These are phyloP conservation scores for Saccharomyces eubayanus DNA, from an alignment of 805 yeast species.

Conservation along the genomic window DNA sequence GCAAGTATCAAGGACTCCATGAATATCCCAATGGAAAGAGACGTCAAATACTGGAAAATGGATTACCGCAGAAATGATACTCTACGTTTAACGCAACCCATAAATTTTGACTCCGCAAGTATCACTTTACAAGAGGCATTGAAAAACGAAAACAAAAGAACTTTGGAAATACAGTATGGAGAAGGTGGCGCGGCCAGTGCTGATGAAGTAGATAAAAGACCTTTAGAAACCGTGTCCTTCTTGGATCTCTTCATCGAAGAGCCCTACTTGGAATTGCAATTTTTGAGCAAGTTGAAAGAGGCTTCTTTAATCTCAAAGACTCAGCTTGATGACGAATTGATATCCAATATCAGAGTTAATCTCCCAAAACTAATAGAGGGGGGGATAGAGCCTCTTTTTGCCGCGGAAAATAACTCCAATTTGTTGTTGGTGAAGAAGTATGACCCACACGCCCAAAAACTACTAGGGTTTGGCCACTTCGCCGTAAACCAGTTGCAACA, in stretches of 20 bases:
- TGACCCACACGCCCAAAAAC: conserved; percentile 44
- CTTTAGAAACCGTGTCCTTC: conserved; percentile 30
- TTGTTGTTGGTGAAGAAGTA: conserved; percentile 55
- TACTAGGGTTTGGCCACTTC: conserved; percentile 61
- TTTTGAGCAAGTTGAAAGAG: conserved; percentile 12
- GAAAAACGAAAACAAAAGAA: conserved; percentile 32
- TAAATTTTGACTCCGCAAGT: conserved; percentile 26
- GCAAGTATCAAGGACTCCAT: conserved; percentile 41
- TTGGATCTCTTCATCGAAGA: conserved; percentile 65
- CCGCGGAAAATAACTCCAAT: conserved; percentile 16
- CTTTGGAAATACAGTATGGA: conserved; percentile 29
- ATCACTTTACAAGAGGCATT: conserved; percentile 46
- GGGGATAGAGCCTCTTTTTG: background rate
- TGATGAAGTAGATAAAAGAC: background rate
- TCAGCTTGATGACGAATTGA: conserved; percentile 14
- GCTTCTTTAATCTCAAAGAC: conserved; percentile 6
- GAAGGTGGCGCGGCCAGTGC: background rate
- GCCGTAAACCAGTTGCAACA: conserved; percentile 35
- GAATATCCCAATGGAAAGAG: conserved; percentile 30
- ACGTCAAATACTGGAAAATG: conserved; percentile 55
- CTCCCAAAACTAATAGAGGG: conserved; percentile 2
- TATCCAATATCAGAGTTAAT: conserved; percentile 17
- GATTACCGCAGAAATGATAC: conserved; percentile 65
- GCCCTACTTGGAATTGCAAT: conserved; percentile 27
- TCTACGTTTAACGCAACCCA: conserved; percentile 46